Evolutionary conservation across 1,284 basidiomycete species (phyloP).

Genomic region (Mycosarcoma mackinlayi): DNA sequence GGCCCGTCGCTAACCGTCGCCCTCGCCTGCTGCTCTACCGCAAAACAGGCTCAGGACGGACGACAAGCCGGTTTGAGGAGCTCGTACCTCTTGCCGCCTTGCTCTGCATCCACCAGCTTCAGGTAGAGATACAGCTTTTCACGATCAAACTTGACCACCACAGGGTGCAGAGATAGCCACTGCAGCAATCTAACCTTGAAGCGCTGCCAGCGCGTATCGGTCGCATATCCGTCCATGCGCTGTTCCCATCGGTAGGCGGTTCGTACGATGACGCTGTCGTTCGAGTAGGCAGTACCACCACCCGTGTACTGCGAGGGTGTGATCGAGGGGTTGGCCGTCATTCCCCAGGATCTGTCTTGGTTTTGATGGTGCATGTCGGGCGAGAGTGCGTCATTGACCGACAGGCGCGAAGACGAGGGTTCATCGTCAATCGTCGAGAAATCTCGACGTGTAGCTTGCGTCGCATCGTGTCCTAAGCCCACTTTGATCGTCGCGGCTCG

Average conservation of each 20-base stretch:
- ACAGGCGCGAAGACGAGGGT: background rate
- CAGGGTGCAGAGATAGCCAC: conserved; percentile 48
- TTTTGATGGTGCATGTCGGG: background rate
- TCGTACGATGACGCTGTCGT: conserved; percentile 68
- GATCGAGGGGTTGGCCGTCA: conserved; percentile 69
- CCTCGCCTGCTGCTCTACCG: too few species aligned
- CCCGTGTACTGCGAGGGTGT: conserved; percentile 72
- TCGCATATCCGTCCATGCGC: conserved; percentile 28
- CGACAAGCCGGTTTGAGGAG: conserved; percentile 28
- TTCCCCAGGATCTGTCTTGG: conserved; percentile 72
- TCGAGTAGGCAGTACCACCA: conserved; percentile 79
- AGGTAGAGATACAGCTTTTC: conserved; percentile 51
- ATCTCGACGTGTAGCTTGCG: conserved; percentile 73
- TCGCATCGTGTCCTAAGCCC: conserved; percentile 75
- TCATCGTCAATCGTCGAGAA: conserved; percentile 75
- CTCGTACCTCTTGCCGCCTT: conserved; percentile 22
- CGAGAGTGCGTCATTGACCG: background rate
- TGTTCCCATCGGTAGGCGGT: conserved; percentile 52
- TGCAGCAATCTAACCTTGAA: conserved; percentile 29
- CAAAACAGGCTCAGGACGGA: too few species aligned
- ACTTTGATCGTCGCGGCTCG: conserved; percentile 42
- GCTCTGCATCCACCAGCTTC: conserved; percentile 17
- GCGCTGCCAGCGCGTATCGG: conserved; percentile 34
- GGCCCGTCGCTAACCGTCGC: too few species aligned
- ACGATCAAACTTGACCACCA: conserved; percentile 35